Base-by-base conservation (phyloP, 225 moss, liverwort and hornwort genomes). In the Rhytidiadelphus loreus region DNA sequence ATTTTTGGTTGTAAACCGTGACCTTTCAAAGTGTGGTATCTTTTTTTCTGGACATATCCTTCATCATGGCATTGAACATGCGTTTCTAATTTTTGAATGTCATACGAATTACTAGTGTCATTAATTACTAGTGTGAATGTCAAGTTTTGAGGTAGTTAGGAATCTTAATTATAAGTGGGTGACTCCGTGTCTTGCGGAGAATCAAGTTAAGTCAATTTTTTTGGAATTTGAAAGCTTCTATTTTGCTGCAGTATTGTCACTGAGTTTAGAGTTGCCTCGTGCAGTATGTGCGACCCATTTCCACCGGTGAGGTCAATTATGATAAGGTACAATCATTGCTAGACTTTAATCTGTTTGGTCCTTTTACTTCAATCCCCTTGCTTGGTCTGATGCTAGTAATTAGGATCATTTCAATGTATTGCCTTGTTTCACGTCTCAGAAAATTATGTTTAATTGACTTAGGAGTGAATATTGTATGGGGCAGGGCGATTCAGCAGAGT, bases 401-500 rank as follows among this genome's bases (percentile, higher is more conserved):
- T 59, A 78, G 68, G 37, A 68, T 58, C 30, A 23, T 78, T 84
- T 69, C 50, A 78, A 35, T 71, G 52, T 76, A 17, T n/a, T 46
- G 57, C 64, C 25, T 80, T 62, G 8, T 37, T 23, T 74, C 8
- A 70, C 50, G 30, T 65, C 58, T 52, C 58, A 70, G 78, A 13
- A 30, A 57, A 33, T 57, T 75, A 9, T 88, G 12, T 56, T 79
- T 5, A 25, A 28, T 53, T 79, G 25, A 69, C 43, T 61, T 28
- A 69, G 25, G 28, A 48, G 35, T 72, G 59, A 82, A 28, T 41
- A 43, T 52, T 87, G 55, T 46, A 71, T 80, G 37, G 87, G 89
- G 64, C 95, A 97, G 97, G 96, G 97, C 65, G 97, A 97, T 83
- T 93, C 97, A 85, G 84, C 94, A 85, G 92, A 95, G 80, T 97